Base-by-base conservation (phyloP, 2,329 filamentous ascomycete genomes). In the Beauveria bassiana region DNA sequence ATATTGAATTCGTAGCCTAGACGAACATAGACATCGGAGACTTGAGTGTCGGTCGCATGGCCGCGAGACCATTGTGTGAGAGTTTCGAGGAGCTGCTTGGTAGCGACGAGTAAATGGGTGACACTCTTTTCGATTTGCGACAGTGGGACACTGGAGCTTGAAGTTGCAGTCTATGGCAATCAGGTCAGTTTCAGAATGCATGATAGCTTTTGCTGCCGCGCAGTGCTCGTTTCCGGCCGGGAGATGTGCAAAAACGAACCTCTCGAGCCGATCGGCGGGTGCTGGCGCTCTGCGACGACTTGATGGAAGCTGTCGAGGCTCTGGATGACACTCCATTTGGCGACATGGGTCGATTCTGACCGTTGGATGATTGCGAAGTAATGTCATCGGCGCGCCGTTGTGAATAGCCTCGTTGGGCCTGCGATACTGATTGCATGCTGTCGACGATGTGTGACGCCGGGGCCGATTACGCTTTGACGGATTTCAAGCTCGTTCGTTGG, bases 101-200 rank as follows among this genome's bases (percentile, higher is more conserved):
- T 99, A 42, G 95, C 95, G 66, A 99, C 93, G 42, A 99, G 86
- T 50, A 99, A 88, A 73, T 99, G 95, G 12, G 93, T 97, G 66
- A 99, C 95, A 73, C 93, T 97, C 80, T 97, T 98, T 79, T 99
- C 95, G 75, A 99, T 99, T 75, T 96, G 93, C 58, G 93, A 97
- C 67, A 99, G 83, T 68, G 83, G 83, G 70, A 84, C 91, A 81
- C 80, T 90, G 79, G 79, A 86, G 79, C 75, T 89, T 70, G 77
- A 77, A 61, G 71, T 47, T 22, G 28, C 59, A 16, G 26, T 71
- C 70, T 75, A 69, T 69, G 67, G 71, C 22, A 68, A 68, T 64
- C 61, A 61, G 46, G 68, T 70, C 60, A 71, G 69, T 65, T 67
- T 64, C 34, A 26, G 22, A 20, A 9, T 52, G 46, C 38, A 18